Evolutionary conservation across 768 basidiomycete genomes (phyloP), one percentile per base, ranked within the genome.

Genomic region (Panaeolus cyanescens): DNA sequence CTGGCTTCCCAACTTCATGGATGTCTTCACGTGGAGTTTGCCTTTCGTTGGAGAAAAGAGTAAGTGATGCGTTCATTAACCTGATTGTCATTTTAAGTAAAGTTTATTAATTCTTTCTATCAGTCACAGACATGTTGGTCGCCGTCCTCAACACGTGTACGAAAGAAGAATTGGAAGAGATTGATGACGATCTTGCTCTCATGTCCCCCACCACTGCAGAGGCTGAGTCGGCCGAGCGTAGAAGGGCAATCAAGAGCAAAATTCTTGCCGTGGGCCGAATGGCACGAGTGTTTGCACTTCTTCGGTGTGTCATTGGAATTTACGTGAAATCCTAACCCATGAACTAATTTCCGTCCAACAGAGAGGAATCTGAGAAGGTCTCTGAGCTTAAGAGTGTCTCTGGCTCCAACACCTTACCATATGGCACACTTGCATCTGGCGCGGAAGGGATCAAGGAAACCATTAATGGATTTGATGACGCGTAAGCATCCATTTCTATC

Each of bases 1-100:
- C 73, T 99, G 96, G 96, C 79, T 99, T 58, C 97, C 97, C 4
- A 99, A 99, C 75, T 99, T 99, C 70, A 98, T 99, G 96, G 96
- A 99, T 68, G 96, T 96, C 22, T 99, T 99, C 72, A 98, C 97
- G 0, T 99, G 97, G 97, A 93, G 91, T 80, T 75, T 99, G 61
- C 97, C 97, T 0, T 99, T 99, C 70, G 97, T 99, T 6, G 97
- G 96, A 64, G 92, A 96, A 75, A 99, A 99, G 78, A 99, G 96
- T 94, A 67, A 65, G 86, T 80, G 13, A 34, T 34, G 15, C 31
- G 15, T 37, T 32, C 6, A 13, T 58, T 20, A 33, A 19, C 32
- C 54, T 55, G 50, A 20, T 60, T 56, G 45, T 8, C 5, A n/a
- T 12, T 28, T 59, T 50, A 50, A 50, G 30, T 28, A 50, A 12